Evolutionary conservation across 177 flowering plant species (phyloP).

Genomic region (Vitis hybrid): DNA sequence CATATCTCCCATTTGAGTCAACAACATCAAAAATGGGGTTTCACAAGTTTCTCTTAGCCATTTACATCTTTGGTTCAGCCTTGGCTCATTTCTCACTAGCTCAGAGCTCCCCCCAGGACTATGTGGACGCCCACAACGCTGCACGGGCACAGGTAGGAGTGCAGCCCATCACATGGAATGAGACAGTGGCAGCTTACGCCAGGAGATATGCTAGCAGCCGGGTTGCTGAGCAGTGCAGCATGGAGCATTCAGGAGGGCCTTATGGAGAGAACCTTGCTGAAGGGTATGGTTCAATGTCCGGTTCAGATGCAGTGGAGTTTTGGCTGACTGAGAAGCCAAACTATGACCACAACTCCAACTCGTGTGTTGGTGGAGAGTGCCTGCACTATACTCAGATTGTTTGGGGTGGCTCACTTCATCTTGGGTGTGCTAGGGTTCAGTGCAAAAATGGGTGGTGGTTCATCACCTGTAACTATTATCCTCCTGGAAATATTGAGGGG

Average conservation of each 20-base stretch:
- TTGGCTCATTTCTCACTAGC: slow-evolving; percentile 15
- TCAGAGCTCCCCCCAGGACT: slow-evolving; percentile 35
- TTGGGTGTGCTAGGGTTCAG: neutral
- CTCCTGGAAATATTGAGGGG: slow-evolving; percentile 11
- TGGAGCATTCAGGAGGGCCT: slow-evolving; percentile 39
- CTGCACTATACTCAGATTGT: slow-evolving; percentile 4
- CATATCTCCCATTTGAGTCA: neutral
- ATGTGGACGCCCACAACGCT: slow-evolving; percentile 27
- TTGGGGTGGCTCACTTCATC: neutral
- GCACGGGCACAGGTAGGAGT: slow-evolving; percentile 40
- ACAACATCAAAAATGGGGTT: neutral
- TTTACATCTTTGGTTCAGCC: slow-evolving; percentile 2
- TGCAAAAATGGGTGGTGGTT: neutral
- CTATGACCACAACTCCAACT: slow-evolving; percentile 30
- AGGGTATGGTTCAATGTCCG: slow-evolving; percentile 26
- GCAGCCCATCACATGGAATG: slow-evolving; percentile 35
- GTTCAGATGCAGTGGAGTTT: slow-evolving; percentile 34
- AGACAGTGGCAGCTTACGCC: slow-evolving; percentile 35
- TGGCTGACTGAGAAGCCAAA: slow-evolving; percentile 34
- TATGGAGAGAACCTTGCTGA: slow-evolving; percentile 47
- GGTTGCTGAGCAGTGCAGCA: slow-evolving; percentile 14
- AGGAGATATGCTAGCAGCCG: slow-evolving; percentile 30
- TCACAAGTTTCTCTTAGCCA: neutral
- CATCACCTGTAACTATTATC: slow-evolving; percentile 14
- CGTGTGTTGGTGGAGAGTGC: slow-evolving; percentile 12